Evolutionary conservation across 345 rosid genomes (phyloP), one percentile per base, ranked within the genome.

Genomic region (Salix exigua): DNA sequence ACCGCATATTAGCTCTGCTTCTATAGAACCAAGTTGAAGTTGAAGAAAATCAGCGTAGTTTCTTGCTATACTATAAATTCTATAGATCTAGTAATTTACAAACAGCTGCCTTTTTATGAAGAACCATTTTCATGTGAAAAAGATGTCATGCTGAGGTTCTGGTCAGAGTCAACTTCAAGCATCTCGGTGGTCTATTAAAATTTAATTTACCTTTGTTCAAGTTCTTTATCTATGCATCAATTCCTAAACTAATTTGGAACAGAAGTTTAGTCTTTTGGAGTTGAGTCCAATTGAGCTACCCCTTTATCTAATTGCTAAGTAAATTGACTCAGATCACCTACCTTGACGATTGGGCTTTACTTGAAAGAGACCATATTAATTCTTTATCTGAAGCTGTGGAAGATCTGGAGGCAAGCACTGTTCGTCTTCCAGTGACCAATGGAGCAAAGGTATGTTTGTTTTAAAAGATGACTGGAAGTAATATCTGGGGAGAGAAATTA

Each of bases 381-480:
- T 92, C 97, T 73, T 83, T 96, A 90, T 83, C 88, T 73, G 94
- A 94, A 73, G 92, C 91, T 68, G 86, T 88, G 68, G 90, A 93
- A 82, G 98, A 93, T 90, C 83, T 96, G 75, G 90, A 94, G 86
- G 97, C 98, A 3, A 89, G 89, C 83, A 96, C 99, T 70, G 89
- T 90, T 70, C 97, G 94, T 62, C 86, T 96, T 82, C 99, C 99
- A n/a, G 79, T 92, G 16, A 89, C 90, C 42, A 92, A 91, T 73
- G 98, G 97, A 79, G 91, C 98, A 85, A 87, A 86, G 89, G 99
- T 94, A 84, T 25, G 80, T 75, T 16, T 30, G 23, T 79, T 78
- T 66, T 73, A 37, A 38, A 51, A 35, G 37, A 68, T 66, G 7
- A 42, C 17, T 28, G 53, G 40, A 33, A 35, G 61, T 70, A 14